A percentile compares a stretch with the other conserved stretches of the same genome.
These are phyloP conservation scores for Daedalea quercina DNA, from an alignment of 768 basidiomycete genomes.

Conservation along the genomic window DNA sequence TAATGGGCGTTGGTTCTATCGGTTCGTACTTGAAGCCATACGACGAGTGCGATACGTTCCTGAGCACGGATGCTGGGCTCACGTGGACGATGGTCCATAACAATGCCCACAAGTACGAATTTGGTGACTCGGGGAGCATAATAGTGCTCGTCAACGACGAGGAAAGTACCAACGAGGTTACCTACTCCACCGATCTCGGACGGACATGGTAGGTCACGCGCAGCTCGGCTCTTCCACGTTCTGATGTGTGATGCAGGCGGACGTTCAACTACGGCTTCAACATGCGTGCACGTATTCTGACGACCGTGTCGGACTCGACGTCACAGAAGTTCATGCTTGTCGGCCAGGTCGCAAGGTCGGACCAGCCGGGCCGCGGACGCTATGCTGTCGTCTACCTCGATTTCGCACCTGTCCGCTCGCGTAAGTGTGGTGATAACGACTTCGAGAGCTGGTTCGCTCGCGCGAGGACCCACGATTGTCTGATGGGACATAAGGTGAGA, in stretches of 20 bases:
- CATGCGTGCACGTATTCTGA: slow-evolving; percentile 68
- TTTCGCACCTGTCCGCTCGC: slow-evolving; percentile 60
- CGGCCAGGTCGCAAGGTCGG: slow-evolving; percentile 62
- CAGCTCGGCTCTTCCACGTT: not conserved
- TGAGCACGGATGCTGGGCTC: slow-evolving; percentile 85
- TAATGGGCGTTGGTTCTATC: slow-evolving; percentile 94
- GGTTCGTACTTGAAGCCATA: slow-evolving; percentile 65
- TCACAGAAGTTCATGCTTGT: slow-evolving; percentile 93
- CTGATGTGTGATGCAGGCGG: slow-evolving; percentile 40
- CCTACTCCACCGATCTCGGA: slow-evolving; percentile 82
- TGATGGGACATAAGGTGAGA: slow-evolving; percentile 85
- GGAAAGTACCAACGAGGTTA: slow-evolving; percentile 55
- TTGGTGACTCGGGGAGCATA: slow-evolving; percentile 85
- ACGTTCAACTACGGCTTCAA: slow-evolving; percentile 62
- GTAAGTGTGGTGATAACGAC: slow-evolving; percentile 65
- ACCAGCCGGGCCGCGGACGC: slow-evolving; percentile 47
- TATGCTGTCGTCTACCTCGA: slow-evolving; percentile 79
- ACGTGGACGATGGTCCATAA: slow-evolving; percentile 73
- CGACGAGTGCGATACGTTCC: slow-evolving; percentile 87
- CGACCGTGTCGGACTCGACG: slow-evolving; percentile 90
- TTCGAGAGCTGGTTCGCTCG: slow-evolving; percentile 89
- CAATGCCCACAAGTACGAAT: slow-evolving; percentile 91
- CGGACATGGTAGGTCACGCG: slow-evolving; percentile 61
- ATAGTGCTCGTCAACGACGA: slow-evolving; percentile 84
- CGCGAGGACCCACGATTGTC: slow-evolving; percentile 57